Evolutionary conservation across 768 basidiomycete species (phyloP), one percentile per base, ranked within the genome.

Genomic region (Podaxis sp.): DNA sequence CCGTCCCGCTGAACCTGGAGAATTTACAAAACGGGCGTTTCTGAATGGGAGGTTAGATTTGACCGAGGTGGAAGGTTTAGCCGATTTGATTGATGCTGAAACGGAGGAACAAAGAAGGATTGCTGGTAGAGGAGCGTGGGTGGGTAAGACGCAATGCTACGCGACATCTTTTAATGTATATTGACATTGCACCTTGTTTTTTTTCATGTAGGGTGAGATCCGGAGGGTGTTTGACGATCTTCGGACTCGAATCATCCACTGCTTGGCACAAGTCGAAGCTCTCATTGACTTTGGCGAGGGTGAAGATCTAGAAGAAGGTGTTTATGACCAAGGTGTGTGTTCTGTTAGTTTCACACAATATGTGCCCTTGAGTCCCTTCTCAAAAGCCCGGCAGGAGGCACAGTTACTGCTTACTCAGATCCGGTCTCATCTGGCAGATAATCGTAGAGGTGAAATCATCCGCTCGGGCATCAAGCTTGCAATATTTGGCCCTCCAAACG

Each of bases 211-310:
- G 91, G 94, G 94, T 38, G 69, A 74, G 16, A 79, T 83, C 32
- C 77, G 83, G 52, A 74, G 75, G 9, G 80, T 81, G 53, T 89
- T 89, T 62, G 86, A 91, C 51, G 68, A 79, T 4, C 72, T 96
- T 52, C 77, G 94, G 56, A 71, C 72, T 5, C 80, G 84, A 11
- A 86, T 92, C 16, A 82, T 96, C 23, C 77, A 82, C 28, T 89
- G 88, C 53, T 81, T 93, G 21, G 86, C 94, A 10, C 81, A 86
- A 63, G 78, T 93, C 3, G 95, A 97, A 72, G 95, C 94, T 0
- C 74, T 95, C 18, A 95, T 97, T 57, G 94, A 96, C 71, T 97
- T 95, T 71, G 92, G 92, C 5, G 94, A 97, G 73, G 90, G 88
- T 13, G 94, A 95, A 67, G 90, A 92, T 37, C 82, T 95, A 42